Conservation (phyloP, 106 monocot species). For the Platanthera zijinensis region DNA sequence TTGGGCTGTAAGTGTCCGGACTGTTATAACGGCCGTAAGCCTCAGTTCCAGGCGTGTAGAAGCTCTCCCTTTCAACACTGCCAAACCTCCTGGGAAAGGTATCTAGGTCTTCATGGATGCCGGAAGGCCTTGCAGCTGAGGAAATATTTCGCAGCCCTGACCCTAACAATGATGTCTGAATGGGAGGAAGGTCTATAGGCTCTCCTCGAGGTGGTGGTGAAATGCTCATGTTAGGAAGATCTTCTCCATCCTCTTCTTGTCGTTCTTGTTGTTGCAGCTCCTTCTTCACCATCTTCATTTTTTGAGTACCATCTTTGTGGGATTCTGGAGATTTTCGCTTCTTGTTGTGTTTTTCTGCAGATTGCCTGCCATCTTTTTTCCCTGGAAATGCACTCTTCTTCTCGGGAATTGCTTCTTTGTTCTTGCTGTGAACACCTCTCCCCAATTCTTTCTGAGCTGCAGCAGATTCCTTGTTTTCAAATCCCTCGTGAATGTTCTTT, state of each 20-base stretch:
- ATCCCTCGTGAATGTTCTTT: not conserved
- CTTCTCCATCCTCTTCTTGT: not conserved
- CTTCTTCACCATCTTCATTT: not conserved
- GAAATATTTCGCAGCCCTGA: not conserved
- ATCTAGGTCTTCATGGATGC: slow-evolving; percentile 11
- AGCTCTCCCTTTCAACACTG: not conserved
- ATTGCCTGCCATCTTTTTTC: not conserved
- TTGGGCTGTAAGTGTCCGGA: slow-evolving; percentile 9
- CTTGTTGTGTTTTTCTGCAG: not conserved
- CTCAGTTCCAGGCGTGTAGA: not conserved
- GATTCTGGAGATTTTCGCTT: slow-evolving; percentile 11
- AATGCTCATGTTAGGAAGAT: slow-evolving; percentile 43
- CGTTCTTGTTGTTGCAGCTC: not conserved
- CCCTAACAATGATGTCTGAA: not conserved
- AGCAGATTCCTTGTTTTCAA: not conserved
- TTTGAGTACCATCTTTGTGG: not conserved
- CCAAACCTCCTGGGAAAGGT: slow-evolving; percentile 26
- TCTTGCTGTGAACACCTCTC: slow-evolving; percentile 12
- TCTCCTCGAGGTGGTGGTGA: slow-evolving; percentile 25
- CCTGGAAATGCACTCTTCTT: slow-evolving; percentile 4
- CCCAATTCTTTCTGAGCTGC: not conserved
- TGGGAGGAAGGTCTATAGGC: not conserved
- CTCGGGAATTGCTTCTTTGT: slow-evolving; percentile 1
- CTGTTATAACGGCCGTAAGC: slow-evolving; percentile 6
- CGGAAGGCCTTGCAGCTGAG: not conserved